These are phyloP conservation scores for Rugonectria rugulosa DNA, from an alignment of 2,329 filamentous ascomycete species.

Conservation along the genomic window DNA sequence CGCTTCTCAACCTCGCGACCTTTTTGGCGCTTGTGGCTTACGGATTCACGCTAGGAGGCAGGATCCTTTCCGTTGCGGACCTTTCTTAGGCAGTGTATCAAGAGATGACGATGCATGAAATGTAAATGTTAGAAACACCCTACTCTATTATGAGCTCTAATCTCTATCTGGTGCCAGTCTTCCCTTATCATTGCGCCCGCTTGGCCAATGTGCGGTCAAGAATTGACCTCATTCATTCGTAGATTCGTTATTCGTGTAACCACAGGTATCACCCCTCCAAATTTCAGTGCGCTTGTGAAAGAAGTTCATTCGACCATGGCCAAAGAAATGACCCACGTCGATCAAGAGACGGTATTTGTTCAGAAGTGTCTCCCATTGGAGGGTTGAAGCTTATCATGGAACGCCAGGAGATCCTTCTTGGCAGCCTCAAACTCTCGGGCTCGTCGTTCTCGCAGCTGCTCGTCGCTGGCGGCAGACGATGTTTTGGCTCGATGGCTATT, in stretches of 20 bases:
- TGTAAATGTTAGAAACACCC: constrained; percentile 24
- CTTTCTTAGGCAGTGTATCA: constrained; percentile 29
- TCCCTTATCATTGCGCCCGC: not conserved
- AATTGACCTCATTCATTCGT: constrained; percentile 26
- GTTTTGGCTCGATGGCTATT: constrained; percentile 40
- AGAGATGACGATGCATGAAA: constrained; percentile 20
- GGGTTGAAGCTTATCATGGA: constrained; percentile 38
- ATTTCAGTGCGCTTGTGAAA: constrained; percentile 26
- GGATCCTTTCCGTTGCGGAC: constrained; percentile 56
- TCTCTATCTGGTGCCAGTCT: not conserved
- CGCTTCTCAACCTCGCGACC: constrained; percentile 77
- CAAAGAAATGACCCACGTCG: not conserved
- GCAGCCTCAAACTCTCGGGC: constrained; percentile 53
- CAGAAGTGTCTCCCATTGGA: constrained; percentile 4
- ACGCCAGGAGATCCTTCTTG: constrained; percentile 56
- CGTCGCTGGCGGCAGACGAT: constrained; percentile 16
- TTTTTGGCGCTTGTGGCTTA: constrained; percentile 78
- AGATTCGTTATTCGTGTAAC: constrained; percentile 34
- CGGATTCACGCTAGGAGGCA: constrained; percentile 75
- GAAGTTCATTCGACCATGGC: constrained; percentile 1
- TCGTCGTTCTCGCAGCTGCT: constrained; percentile 45
- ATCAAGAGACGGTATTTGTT: constrained; percentile 6
- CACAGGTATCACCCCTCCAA: constrained; percentile 31
- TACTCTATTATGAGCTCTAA: not conserved
- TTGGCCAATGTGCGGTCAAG: constrained; percentile 13